phyloP scores from a whole-genome alignment of 345 rosid genomes.

The Adansonia digitata region DNA sequence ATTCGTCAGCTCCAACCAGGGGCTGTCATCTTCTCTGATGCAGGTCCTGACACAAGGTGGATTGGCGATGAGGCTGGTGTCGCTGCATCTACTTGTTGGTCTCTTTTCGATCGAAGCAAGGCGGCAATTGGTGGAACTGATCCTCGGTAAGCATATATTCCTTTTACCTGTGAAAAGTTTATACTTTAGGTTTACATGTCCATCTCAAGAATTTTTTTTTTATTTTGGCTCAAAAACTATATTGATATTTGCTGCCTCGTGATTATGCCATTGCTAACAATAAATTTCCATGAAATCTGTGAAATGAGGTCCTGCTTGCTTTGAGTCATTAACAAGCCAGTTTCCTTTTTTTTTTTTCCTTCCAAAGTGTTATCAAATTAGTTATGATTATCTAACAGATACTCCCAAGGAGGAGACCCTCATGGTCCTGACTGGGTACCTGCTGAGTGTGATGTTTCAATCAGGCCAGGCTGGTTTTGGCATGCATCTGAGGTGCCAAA shows the following conservation, averaged over 20 bases:
- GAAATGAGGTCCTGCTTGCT: neutral
- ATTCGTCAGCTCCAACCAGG: conserved; percentile 73
- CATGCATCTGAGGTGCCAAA: conserved; percentile 76
- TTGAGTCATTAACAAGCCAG: neutral
- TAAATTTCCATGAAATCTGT: neutral
- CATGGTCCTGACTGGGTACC: conserved; percentile 81
- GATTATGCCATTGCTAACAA: neutral
- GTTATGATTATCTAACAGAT: conserved; percentile 35
- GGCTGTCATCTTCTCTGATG: conserved; percentile 78
- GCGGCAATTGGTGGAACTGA: conserved; percentile 58
- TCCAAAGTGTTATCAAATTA: neutral
- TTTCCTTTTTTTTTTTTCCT: neutral
- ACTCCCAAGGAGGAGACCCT: conserved; percentile 56
- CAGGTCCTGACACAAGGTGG: conserved; percentile 81
- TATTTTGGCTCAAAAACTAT: neutral
- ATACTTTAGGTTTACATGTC: neutral
- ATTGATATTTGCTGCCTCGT: neutral
- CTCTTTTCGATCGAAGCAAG: conserved; percentile 60
- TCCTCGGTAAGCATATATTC: conserved; percentile 42
- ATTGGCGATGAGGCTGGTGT: conserved; percentile 75
- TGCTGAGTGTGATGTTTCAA: conserved; percentile 88
- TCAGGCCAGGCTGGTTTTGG: conserved; percentile 96
- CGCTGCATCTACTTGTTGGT: conserved; percentile 78
- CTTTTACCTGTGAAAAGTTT: neutral
- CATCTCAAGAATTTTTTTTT: neutral